Evolutionary conservation across 2,329 filamentous ascomycete species (phyloP).

Genomic region (Hirsutella rhossiliensis): DNA sequence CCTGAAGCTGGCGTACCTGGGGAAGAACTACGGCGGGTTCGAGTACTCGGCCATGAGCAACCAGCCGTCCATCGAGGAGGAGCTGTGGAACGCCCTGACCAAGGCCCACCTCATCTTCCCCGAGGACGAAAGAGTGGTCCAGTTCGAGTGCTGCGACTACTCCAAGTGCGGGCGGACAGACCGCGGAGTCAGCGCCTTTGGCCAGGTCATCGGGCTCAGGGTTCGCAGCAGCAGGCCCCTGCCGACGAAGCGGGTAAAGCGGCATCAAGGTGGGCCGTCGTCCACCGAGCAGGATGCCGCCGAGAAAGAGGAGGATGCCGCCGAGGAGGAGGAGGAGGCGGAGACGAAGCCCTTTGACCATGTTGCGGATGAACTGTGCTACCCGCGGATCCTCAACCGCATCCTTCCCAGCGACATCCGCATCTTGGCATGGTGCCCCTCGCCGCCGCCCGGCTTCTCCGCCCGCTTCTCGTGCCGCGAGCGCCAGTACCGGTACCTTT

Average conservation of each 20-base stretch:
- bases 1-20: constrained; percentile 87
- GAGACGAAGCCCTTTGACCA: constrained; percentile 40
- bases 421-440: constrained; percentile 84
- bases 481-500: constrained; percentile 91
- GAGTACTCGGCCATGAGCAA: constrained; percentile 69
- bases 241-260: constrained; percentile 15
- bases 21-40: constrained; percentile 83
- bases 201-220: constrained; percentile 77
- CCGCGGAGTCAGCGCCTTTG: constrained; percentile 88
- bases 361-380: constrained; percentile 70
- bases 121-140: constrained; percentile 47
- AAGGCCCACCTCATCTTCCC: constrained; percentile 76
- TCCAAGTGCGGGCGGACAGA: constrained; percentile 94
- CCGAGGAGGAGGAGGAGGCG: constrained; percentile 7
- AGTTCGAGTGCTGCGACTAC: constrained; percentile 80
- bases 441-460: constrained; percentile 67
- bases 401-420: constrained; percentile 83
- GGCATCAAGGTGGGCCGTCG: constrained; percentile 6
- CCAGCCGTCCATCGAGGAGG: constrained; percentile 79
- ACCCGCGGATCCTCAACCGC: constrained; percentile 73
- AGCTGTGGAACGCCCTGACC: constrained; percentile 81
- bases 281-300: constrained; percentile 6
- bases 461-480: constrained; percentile 89
- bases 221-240: constrained; percentile 69
- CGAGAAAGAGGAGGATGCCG: constrained; percentile 7